Evolutionary conservation across 2,329 filamentous ascomycete species (phyloP), one percentile per base, ranked within the genome.

Genomic region (Neofusicoccum parvum): DNA sequence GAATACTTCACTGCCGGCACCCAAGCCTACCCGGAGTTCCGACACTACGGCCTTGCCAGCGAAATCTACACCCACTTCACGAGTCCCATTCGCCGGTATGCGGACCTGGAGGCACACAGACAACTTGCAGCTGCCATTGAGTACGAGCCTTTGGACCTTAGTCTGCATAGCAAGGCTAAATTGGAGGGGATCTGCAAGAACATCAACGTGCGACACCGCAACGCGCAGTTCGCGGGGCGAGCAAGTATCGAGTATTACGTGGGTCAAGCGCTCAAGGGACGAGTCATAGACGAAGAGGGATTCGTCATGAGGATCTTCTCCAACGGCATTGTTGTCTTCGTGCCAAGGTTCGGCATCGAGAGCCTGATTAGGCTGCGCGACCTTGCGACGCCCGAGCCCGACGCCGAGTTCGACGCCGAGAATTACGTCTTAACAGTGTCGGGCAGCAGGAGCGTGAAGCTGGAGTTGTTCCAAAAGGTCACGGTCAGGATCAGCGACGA

Each of bases 41-140:
- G 92, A 62, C 96, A 99, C 81, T 99, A 99, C 79, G 95, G 95
- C 70, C 88, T 99, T 41, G 96, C 96, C 0, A 93, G 91, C 3
- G 92, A 96, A 73, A 99, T 99, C 76, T 99, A 99, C 82, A 99
- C 95, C 2, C 95, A 99, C 79, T 99, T 99, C 80, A 99, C 95
- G 0, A 96, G 92, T 3, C 96, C 95, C 3, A 99, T 99, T 76
- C 91, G 95, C 66, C 92, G 96, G 36, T 99, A 99, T 76, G 94
- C 94, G n/a, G 95, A 99, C 81, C 86, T 99, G 2, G 88, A 97
- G 65, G 94, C 92, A 5, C 94, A 99, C 78, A 87, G 94, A 14
- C 95, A 99, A 81, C 89, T 99, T 62, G 94, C 95, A 0, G 94
- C 95, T 10, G 94, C 95, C 36, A 98, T 99, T 74, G 92, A 90